Evolutionary conservation across 1,139 yeast genomes (phyloP), one percentile per base, ranked within the genome.

Genomic region (Candida frijolesensis): DNA sequence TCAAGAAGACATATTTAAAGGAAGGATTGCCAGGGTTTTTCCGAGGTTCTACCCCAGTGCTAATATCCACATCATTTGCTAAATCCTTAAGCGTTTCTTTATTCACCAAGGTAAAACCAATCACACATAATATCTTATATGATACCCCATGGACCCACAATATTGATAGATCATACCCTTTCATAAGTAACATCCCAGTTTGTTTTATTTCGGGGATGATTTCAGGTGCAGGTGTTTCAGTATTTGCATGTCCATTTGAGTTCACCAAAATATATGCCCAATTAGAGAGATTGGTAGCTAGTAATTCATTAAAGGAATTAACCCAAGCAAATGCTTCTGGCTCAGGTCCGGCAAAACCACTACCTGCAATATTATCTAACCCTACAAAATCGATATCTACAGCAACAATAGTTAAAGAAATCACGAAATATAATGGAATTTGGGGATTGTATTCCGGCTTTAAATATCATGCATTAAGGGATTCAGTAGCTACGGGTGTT

Each of bases 211-310:
- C 95, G 0, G 96, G 96, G 0, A 68, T 79, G 6, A 56, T 82
- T 1, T 83, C 95, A 0, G 96, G 96, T 2, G 80, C 81, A 2
- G 72, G 78, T 1, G 84, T 87, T 12, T 79, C 91, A 1, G 47
- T 82, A 4, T 80, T 87, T 63, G 89, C 95, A 2, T 86, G 94
- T 59, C 97, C 97, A 0, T 89, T 89, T 64, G 97, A 89, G 64
- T 83, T 88, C 65, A 84, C 94, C 46, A 90, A 90, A 63, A 76
- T 89, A 7, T 89, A 87, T 54, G 87, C 94, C 40, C 96, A 90
- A 64, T 80, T 89, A 59, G 74, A 83, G 58, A 62, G 79, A 53
- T 63, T 83, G 60, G 77, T 80, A 44, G 74, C 75, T 54, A 55
- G 48, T 49, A 65, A 55, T 47, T 63, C 61, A 41, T 43, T 50